These are phyloP conservation scores for Prunus davidiana DNA, from an alignment of 306 rosid species.

Conservation along the genomic window DNA sequence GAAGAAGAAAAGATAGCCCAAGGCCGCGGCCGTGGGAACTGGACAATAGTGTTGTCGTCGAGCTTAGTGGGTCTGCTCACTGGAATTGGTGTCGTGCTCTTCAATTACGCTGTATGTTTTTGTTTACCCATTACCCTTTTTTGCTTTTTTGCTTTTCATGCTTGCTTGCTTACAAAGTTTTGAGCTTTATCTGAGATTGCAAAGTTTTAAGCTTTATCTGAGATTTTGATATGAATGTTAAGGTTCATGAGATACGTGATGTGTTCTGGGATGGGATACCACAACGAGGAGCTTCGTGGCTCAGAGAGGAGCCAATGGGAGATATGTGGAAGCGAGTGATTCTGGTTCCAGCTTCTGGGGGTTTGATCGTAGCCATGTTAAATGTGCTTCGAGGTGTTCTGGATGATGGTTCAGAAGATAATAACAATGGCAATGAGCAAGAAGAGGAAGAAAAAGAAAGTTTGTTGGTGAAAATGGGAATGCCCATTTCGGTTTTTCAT, in stretches of 20 bases:
- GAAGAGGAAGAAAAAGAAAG: constrained; percentile 5
- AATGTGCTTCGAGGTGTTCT: constrained; percentile 47
- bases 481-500: constrained; percentile 24
- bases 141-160: neutral
- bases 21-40: constrained; percentile 29
- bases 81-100: constrained; percentile 72
- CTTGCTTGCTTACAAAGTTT: neutral
- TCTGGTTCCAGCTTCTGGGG: constrained; percentile 78
- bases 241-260: constrained; percentile 84
- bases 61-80: constrained; percentile 91
- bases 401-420: neutral
- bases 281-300: constrained; percentile 74
- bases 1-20: constrained; percentile 26
- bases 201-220: neutral
- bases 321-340: constrained; percentile 65
- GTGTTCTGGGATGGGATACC: constrained; percentile 84
- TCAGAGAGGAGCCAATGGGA: constrained; percentile 60
- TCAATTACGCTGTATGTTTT: constrained; percentile 53
- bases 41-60: constrained; percentile 59
- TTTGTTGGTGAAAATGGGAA: constrained; percentile 16
- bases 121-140: neutral
- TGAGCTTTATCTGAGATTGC: neutral
- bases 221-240: neutral
- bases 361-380: constrained; percentile 49
- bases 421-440: constrained; percentile 20